Conservation (phyloP, 257 asterid genomes). For the Paulownia fortunei region DNA sequence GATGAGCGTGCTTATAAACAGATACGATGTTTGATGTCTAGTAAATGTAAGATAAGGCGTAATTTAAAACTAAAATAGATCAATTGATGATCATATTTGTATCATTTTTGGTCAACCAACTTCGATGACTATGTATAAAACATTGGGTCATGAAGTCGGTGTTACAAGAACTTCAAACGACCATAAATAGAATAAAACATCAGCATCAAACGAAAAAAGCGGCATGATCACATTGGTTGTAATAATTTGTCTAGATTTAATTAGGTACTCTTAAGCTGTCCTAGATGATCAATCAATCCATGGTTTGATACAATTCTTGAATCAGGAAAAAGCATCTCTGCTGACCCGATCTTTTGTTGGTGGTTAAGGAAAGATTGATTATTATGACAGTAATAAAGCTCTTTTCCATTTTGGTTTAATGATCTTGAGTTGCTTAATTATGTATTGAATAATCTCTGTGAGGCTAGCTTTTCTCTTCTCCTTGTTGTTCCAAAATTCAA, state of each 20-base stretch:
- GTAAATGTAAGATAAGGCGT: no score
- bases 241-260: not conserved
- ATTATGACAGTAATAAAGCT: not conserved
- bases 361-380: not conserved
- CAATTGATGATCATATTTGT: no score
- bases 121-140: no score
- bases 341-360: no score
- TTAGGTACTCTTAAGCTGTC: not conserved
- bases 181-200: not conserved
- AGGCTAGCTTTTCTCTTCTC: conserved; percentile 16
- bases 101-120: no score
- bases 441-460: not conserved
- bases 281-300: not conserved
- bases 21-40: no score
- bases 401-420: not conserved
- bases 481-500: conserved; percentile 21
- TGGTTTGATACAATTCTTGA: not conserved
- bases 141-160: not conserved
- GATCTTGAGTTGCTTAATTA: conserved; percentile 15
- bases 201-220: not conserved
- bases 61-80: no score
- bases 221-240: not conserved
- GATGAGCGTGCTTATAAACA: no score
- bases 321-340: not conserved
- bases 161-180: not conserved